A percentile compares a stretch with the other conserved stretches of the same genome.
phyloP scores from a whole-genome alignment of 2,329 filamentous ascomycete species.

The Talaromyces islandicus region DNA sequence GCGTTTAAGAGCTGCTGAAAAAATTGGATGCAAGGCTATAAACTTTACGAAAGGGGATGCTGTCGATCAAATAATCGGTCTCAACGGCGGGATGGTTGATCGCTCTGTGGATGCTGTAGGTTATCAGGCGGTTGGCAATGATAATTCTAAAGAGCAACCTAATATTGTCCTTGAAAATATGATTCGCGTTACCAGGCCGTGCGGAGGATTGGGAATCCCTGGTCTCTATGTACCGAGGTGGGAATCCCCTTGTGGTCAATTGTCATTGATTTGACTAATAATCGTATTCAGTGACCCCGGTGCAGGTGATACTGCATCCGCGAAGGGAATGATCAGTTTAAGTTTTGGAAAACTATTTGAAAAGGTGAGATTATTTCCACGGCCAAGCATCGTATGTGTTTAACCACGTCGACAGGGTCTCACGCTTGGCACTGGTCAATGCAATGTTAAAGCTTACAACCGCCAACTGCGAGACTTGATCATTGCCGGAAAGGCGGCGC shows the following conservation, averaged over 20 bases:
- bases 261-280: too few species aligned
- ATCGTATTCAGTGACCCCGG: constrained; percentile 45
- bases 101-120: constrained; percentile 61
- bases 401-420: constrained; percentile 42
- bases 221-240: constrained; percentile 46
- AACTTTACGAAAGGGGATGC: constrained; percentile 57
- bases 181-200: constrained; percentile 57
- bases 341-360: constrained; percentile 65
- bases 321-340: constrained; percentile 59
- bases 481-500: constrained; percentile 58
- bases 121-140: constrained; percentile 55
- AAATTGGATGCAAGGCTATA: constrained; percentile 51
- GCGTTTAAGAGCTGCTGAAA: constrained; percentile 52
- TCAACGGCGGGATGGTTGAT: constrained; percentile 57
- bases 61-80: constrained; percentile 56
- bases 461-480: constrained; percentile 61
- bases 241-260: background rate
- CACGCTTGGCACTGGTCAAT: constrained; percentile 56
- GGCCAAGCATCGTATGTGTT: too few species aligned
- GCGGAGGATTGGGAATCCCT: constrained; percentile 57
- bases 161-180: constrained; percentile 60
- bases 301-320: constrained; percentile 51
- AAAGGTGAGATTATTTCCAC: constrained; percentile 41
- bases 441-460: constrained; percentile 65
- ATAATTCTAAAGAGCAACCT: constrained; percentile 54